Percentiles rank a stretch among this genome's conserved stretches.
phyloP scores from a whole-genome alignment of 768 basidiomycete genomes.

The Boletus edulis region DNA sequence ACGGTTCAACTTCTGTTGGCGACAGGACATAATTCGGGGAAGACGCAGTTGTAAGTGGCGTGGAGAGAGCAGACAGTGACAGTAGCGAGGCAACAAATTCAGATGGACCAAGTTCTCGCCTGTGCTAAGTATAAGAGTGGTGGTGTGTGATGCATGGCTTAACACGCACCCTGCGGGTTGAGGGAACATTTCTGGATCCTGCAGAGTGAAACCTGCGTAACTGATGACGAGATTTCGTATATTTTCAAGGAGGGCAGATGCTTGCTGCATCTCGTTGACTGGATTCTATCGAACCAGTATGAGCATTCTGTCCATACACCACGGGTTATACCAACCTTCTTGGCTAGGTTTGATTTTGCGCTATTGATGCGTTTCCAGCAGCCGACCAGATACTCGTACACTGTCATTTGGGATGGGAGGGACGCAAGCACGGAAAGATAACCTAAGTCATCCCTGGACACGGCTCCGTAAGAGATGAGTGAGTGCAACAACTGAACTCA shows the following conservation, averaged over 20 bases:
- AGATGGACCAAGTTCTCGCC: slow-evolving; percentile 68
- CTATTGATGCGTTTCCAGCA: slow-evolving; percentile 88
- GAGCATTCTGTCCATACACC: slow-evolving; percentile 34
- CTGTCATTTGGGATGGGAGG: slow-evolving; percentile 73
- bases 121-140: slow-evolving; percentile 26
- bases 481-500: slow-evolving; percentile 36
- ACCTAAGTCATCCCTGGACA: slow-evolving; percentile 66
- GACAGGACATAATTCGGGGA: slow-evolving; percentile 49
- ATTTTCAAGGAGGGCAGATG: slow-evolving; percentile 65
- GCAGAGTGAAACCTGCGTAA: slow-evolving; percentile 84
- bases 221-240: slow-evolving; percentile 81
- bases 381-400: slow-evolving; percentile 86
- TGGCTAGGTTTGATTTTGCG: slow-evolving; percentile 50
- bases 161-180: slow-evolving; percentile 70
- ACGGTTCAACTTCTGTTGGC: slow-evolving; percentile 69
- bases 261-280: slow-evolving; percentile 54
- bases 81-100: slow-evolving; percentile 86
- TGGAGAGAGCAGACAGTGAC: slow-evolving; percentile 64
- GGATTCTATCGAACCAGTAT: slow-evolving; percentile 42
- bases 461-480: neutral
- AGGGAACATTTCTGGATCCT: slow-evolving; percentile 94
- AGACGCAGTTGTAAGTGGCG: slow-evolving; percentile 56
- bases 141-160: neutral
- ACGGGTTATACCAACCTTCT: slow-evolving; percentile 47
- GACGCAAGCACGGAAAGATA: slow-evolving; percentile 72